Conservation (phyloP, 805 yeast species). For the Ogataea neopini region DNA sequence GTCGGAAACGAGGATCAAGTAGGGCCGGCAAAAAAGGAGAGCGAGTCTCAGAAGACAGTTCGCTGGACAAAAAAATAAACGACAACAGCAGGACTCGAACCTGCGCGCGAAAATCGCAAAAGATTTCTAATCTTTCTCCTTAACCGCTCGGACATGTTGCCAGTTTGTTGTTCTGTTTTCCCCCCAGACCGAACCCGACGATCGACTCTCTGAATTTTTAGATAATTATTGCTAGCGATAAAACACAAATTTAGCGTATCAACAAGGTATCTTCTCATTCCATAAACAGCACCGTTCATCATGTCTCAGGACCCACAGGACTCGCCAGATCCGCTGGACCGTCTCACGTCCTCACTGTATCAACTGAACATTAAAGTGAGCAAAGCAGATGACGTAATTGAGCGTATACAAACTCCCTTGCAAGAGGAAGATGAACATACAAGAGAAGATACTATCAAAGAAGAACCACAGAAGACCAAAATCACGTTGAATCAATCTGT, state of each 20-base stretch:
- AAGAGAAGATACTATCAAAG: conserved; percentile 12
- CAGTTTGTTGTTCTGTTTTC: conserved; percentile 20
- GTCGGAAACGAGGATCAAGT: too few relatives aligned
- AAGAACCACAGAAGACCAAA: conserved; percentile 27
- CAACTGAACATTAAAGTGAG: conserved; percentile 24
- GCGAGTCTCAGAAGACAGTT: too few relatives aligned
- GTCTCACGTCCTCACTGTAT: conserved; percentile 20
- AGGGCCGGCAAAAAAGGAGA: too few relatives aligned
- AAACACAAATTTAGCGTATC: too few relatives aligned
- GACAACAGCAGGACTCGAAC: conserved; percentile 64
- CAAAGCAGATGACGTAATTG: conserved; percentile 3
- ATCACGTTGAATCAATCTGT: conserved; percentile 34
- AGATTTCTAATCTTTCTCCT: conserved; percentile 60
- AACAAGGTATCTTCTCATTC: too few relatives aligned
- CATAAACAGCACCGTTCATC: too few relatives aligned
- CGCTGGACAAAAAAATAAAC: conserved; percentile 27
- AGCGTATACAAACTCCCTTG: background rate
- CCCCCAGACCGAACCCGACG: too few relatives aligned
- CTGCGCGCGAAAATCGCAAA: conserved; percentile 65
- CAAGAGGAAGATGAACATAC: conserved; percentile 8
- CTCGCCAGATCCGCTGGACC: too few relatives aligned
- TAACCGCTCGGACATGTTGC: conserved; percentile 60
- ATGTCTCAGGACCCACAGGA: conserved; percentile 7
- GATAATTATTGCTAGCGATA: background rate
- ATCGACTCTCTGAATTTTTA: background rate